A percentile compares a stretch with the other conserved stretches of the same genome.
Conservation (phyloP, 345 rosid genomes). For the Salix purpurea region DNA sequence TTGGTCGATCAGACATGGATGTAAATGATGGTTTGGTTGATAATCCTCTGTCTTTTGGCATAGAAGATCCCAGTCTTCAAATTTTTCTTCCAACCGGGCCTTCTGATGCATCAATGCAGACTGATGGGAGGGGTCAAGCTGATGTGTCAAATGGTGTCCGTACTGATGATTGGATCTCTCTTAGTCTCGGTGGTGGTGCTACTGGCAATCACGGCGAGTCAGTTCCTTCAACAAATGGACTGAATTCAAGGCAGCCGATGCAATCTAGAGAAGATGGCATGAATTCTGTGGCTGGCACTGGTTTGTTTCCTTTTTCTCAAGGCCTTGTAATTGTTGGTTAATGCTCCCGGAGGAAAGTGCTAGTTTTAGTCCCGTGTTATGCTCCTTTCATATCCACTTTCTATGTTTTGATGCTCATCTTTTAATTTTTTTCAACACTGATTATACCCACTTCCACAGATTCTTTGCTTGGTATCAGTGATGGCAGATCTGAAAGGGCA, state of each 20-base stretch:
- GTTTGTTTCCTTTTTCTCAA: slow-evolving; percentile 48
- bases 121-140: slow-evolving; percentile 58
- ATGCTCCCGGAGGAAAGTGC: not conserved
- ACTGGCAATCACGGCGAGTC: slow-evolving; percentile 47
- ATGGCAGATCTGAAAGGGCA: slow-evolving; percentile 58
- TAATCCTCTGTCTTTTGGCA: slow-evolving; percentile 70
- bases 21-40: slow-evolving; percentile 68
- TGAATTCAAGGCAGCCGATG: slow-evolving; percentile 49
- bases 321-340: not conserved
- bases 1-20: slow-evolving; percentile 45
- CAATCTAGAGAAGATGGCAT: slow-evolving; percentile 46
- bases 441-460: slow-evolving; percentile 49
- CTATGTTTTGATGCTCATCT: not conserved
- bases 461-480: slow-evolving; percentile 72
- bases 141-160: slow-evolving; percentile 68
- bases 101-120: slow-evolving; percentile 55
- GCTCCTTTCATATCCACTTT: not conserved
- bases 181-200: slow-evolving; percentile 78
- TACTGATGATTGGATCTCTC: slow-evolving; percentile 88
- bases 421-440: slow-evolving; percentile 8
- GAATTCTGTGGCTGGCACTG: slow-evolving; percentile 63
- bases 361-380: slow-evolving; percentile 2
- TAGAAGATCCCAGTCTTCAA: slow-evolving; percentile 90
- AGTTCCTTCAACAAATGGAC: slow-evolving; percentile 39
- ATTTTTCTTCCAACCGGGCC: slow-evolving; percentile 85